Evolutionary conservation across 768 basidiomycete species (phyloP), one percentile per base, ranked within the genome.

Genomic region (Filobasidium floriforme): DNA sequence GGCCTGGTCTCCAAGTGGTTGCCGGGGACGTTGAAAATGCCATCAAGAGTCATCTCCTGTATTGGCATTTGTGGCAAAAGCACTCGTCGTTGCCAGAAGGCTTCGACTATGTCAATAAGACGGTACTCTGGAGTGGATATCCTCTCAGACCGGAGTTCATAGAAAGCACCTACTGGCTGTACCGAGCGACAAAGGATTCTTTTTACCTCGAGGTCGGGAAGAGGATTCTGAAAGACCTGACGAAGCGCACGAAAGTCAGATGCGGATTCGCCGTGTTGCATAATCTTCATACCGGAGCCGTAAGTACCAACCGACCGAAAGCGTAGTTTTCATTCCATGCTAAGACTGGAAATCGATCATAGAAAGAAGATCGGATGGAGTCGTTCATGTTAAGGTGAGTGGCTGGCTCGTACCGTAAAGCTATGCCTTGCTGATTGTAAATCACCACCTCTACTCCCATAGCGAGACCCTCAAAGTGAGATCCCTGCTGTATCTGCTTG

Each of bases 151-250:
- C 78, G 44, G 94, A 99, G 79, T 93, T 96, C 71, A 84, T 96
- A 65, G 96, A 99, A 79, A 92, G 89, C 24, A 99, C 91, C 6
- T 93, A 92, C 87, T 96, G 93, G 79, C 81, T 98, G 19, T 97
- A 96, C 73, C 84, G 89, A 61, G 93, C 93, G 29, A 97, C 94
- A 14, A 85, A 83, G 54, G 94, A 99, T 73, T 83, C 91, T 1
- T 92, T 90, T 76, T 97, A 98, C 76, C 85, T 98, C 1, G 87
- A 92, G 66, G 86, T 98, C 10, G 94, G 88, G 37, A 91, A 93
- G 75, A 85, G 89, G 7, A 81, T 94, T 32, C 79, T 98, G 40
- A 81, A 81, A 63, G 94, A 98, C 75, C 76, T 98, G 32, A 83
- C 80, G 24, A 80, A 82, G 11, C 84, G 92, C 57, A 82, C 90